Evolutionary conservation across 2,329 filamentous ascomycete genomes (phyloP), one percentile per base, ranked within the genome.

Genomic region (Nemania sp.): DNA sequence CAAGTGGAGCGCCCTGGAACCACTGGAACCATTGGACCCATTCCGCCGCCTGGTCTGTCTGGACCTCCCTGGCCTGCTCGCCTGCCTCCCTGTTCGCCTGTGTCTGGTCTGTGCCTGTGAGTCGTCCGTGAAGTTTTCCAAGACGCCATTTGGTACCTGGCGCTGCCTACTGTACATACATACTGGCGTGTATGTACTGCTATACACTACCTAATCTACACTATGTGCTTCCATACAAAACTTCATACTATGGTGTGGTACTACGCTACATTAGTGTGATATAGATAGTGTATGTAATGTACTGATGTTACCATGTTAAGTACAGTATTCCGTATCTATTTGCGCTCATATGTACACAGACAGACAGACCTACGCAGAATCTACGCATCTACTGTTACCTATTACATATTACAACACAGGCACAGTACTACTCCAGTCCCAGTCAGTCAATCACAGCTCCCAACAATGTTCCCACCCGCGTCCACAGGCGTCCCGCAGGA

Each of bases 11-110:
- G 73, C 74, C 76, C 75, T 75, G 75, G 75, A 75, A 76, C 73
- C 70, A 74, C 67, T 74, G 75, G 75, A 75, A 76, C 73, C 70
- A 74, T 66, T 74, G 75, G 71, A 70, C 67, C 74, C 74, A 76
- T 76, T 74, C 73, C 73, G 73, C 73, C 58, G 62, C 69, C 43
- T 57, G 24, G 24, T 49, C 57, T 58, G 54, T 62, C 61, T 68
- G 49, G 49, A 49, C 27, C 61, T 62, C 57, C 62, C 45, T 52
- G 41, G 47, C 49, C 51, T 20, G 41, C 61, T 61, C 56, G 54
- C 53, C 43, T 27, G 47, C 47, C 52, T 24, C 43, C 52, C 62
- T 61, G 47, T 62, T 56, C 60, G 59, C 52, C 60, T 59, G 56
- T n/a, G 10, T 20, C 45, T 5, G n/a, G 18, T 11, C 8, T 18